phyloP scores from a whole-genome alignment of 371 early-diverging fungal genomes.

The Blastocladiella emersonii region DNA sequence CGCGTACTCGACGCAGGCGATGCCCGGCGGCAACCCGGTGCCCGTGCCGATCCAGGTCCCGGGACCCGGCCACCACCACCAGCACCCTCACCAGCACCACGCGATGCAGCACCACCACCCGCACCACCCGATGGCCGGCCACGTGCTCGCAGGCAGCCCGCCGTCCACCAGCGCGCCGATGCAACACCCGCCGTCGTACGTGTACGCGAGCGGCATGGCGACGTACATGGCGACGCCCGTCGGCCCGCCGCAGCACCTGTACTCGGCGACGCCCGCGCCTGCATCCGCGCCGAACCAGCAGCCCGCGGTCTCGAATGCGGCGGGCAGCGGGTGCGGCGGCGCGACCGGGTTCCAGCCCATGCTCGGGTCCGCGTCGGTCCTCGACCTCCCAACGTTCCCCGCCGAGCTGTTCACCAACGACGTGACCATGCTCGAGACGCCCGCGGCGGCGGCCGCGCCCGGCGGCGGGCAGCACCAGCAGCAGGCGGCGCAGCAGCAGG shows the following conservation, averaged over 20 bases:
- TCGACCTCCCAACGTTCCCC: not conserved
- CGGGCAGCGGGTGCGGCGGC: too few species aligned
- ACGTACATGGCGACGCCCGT: not conserved
- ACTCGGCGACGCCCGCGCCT: too few species aligned
- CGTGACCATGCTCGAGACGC: not conserved
- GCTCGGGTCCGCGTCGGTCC: not conserved
- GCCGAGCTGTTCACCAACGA: not conserved
- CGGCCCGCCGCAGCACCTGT: too few species aligned
- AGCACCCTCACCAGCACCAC: not conserved
- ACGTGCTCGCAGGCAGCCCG: not conserved
- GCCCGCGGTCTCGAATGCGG: too few species aligned
- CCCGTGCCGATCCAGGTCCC: not conserved
- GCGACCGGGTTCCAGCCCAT: too few species aligned
- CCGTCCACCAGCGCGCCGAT: not conserved
- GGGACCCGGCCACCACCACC: not conserved
- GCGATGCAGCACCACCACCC: not conserved
- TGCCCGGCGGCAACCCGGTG: not conserved
- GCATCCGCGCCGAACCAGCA: too few species aligned
- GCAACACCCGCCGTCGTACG: too few species aligned
- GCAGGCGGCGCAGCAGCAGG: too few species aligned
- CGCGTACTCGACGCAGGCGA: not conserved
- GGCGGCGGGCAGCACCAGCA: not conserved
- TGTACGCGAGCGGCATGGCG: not conserved
- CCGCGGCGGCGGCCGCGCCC: not conserved
- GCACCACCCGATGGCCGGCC: not conserved